These are phyloP conservation scores for Conringia planisiliqua DNA, from an alignment of 345 rosid species.

Conservation along the genomic window DNA sequence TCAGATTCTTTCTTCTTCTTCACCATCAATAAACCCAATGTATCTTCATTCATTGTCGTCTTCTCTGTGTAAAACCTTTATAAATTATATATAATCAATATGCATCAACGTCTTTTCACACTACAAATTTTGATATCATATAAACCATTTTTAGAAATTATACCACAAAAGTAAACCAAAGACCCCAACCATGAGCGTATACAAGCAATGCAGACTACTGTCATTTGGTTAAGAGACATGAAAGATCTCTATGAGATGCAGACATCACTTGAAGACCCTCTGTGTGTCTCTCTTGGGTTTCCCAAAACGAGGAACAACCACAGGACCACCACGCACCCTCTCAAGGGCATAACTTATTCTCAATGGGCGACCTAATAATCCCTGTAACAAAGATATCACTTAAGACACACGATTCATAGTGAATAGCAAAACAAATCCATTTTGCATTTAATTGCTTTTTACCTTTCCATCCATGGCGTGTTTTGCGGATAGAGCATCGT, in stretches of 20 bases:
- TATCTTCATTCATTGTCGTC: conserved; percentile 7
- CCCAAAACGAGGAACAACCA: conserved; percentile 64
- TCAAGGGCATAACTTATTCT: conserved; percentile 71
- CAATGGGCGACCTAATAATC: conserved; percentile 73
- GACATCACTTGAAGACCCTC: conserved; percentile 11
- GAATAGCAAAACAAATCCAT: not conserved
- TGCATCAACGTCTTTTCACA: not conserved
- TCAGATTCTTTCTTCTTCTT: conserved; percentile 17
- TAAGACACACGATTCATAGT: not conserved
- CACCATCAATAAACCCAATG: conserved; percentile 12
- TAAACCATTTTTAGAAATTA: not conserved
- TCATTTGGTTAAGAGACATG: not conserved
- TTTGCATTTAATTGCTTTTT: not conserved
- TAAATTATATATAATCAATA: not conserved
- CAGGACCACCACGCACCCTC: conserved; percentile 76
- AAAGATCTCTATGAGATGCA: not conserved
- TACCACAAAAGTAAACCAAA: not conserved
- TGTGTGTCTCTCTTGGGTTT: conserved; percentile 21
- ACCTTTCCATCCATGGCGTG: conserved; percentile 97
- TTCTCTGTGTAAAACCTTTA: not conserved
- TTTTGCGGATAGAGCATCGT: conserved; percentile 61
- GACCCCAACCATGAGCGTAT: not conserved
- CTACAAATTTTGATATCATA: not conserved
- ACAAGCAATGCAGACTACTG: not conserved
- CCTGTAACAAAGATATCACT: conserved; percentile 42